Evolutionary conservation across 805 yeast species (phyloP).

Genomic region (Candida pseudofarinosa): DNA sequence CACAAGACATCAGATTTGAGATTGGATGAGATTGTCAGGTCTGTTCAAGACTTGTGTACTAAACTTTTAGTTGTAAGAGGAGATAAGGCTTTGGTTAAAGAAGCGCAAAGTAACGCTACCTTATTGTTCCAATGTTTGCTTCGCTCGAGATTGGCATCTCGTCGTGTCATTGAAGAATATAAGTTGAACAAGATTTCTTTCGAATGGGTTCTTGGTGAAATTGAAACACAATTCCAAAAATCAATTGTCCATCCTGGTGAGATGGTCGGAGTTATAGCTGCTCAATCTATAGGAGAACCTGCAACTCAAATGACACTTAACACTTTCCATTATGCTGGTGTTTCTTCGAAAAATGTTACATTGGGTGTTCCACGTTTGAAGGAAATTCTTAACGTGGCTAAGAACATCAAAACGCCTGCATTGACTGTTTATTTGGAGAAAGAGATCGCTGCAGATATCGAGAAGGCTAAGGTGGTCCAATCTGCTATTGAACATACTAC

Average conservation of each 20-base stretch:
- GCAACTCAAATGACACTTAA: slow-evolving; percentile 97
- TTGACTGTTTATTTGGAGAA: slow-evolving; percentile 86
- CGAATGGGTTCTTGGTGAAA: slow-evolving; percentile 93
- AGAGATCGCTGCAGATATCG: slow-evolving; percentile 82
- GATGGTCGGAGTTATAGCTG: slow-evolving; percentile 97
- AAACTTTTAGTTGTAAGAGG: slow-evolving; percentile 81
- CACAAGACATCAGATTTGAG: slow-evolving; percentile 87
- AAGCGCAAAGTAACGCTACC: slow-evolving; percentile 92
- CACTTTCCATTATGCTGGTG: slow-evolving; percentile 98
- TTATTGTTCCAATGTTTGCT: slow-evolving; percentile 84
- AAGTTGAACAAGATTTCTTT: slow-evolving; percentile 80
- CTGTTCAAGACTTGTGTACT: slow-evolving; percentile 65
- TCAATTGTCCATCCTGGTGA: slow-evolving; percentile 95
- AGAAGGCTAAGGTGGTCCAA: slow-evolving; percentile 90
- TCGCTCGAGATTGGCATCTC: slow-evolving; percentile 86
- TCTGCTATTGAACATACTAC: slow-evolving; percentile 97
- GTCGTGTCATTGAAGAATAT: slow-evolving; percentile 89
- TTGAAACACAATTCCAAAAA: slow-evolving; percentile 89
- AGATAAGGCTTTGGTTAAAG: slow-evolving; percentile 61
- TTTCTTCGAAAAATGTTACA: slow-evolving; percentile 91
- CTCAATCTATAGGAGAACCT: slow-evolving; percentile 97
- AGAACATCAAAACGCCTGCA: slow-evolving; percentile 99
- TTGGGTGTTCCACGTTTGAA: slow-evolving; percentile 97
- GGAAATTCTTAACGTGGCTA: slow-evolving; percentile 97
- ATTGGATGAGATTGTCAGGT: slow-evolving; percentile 69